Percentiles rank a stretch among this genome's conserved stretches.
Evolutionary conservation across 2,329 filamentous ascomycete species (phyloP).

Genomic region (Colletotrichum agaves): DNA sequence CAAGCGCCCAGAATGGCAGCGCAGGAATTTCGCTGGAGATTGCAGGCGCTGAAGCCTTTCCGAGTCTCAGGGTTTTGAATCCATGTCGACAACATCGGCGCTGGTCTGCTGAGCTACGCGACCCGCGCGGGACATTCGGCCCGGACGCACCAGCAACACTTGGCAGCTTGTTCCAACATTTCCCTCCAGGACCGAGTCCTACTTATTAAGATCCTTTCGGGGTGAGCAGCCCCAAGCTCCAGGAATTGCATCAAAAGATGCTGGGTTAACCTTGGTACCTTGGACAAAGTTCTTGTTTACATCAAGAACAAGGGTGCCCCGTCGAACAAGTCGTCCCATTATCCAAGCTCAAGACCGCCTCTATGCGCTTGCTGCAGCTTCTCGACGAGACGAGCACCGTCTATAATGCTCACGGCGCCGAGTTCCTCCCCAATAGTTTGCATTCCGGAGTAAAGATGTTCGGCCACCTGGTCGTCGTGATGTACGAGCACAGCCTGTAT

Average conservation of each 20-base stretch:
- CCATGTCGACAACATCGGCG: slow-evolving; percentile 14
- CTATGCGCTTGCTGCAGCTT: background rate
- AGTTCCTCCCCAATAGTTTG: slow-evolving; percentile 15
- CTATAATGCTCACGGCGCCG: slow-evolving; percentile 25
- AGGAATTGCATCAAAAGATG: background rate
- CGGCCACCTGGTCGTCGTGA: background rate
- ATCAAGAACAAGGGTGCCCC: slow-evolving; percentile 27
- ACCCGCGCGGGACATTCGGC: background rate
- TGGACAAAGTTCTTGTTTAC: background rate
- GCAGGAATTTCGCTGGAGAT: slow-evolving; percentile 9
- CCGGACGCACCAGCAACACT: slow-evolving; percentile 21
- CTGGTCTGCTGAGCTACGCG: background rate
- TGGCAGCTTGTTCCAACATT: slow-evolving; percentile 27
- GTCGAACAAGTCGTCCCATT: slow-evolving; percentile 21
- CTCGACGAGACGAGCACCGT: slow-evolving; percentile 23
- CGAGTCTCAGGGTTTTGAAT: slow-evolving; percentile 23
- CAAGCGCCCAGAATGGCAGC: background rate
- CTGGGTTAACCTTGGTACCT: slow-evolving; percentile 5
- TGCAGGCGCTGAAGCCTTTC: slow-evolving; percentile 16
- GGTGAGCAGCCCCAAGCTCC: slow-evolving; percentile 7
- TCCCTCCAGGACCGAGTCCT: background rate
- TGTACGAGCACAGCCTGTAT: slow-evolving; percentile 6
- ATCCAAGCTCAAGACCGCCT: background rate
- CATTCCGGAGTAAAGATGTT: slow-evolving; percentile 13
- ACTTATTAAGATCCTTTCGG: background rate